A percentile compares a stretch with the other conserved stretches of the same genome.
These are phyloP conservation scores for Kodamaea ohmeri DNA, from an alignment of 1,139 yeast species.

Conservation along the genomic window DNA sequence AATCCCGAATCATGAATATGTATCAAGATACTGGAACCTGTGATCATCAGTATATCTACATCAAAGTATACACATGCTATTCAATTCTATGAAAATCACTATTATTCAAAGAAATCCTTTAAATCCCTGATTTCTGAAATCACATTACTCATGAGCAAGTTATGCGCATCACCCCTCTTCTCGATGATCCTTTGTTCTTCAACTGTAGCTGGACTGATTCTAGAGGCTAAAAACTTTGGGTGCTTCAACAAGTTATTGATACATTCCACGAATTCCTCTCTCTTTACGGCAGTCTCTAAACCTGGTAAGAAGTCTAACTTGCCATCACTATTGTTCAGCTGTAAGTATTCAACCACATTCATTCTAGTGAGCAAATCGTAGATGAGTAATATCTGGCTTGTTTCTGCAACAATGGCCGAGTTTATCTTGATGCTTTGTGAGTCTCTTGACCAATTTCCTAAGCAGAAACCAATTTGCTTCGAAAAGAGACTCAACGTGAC, in stretches of 20 bases:
- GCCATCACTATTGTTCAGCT: slow-evolving; percentile 16
- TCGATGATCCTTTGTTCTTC: slow-evolving; percentile 62
- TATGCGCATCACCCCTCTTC: slow-evolving; percentile 39
- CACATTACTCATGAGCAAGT: slow-evolving; percentile 45
- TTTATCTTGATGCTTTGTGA: slow-evolving; percentile 55
- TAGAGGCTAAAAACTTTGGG: slow-evolving; percentile 75
- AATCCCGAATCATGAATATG: too few species aligned
- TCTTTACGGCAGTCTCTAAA: slow-evolving; percentile 54
- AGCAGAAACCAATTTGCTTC: slow-evolving; percentile 61
- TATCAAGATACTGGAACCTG: background rate
- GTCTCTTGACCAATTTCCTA: slow-evolving; percentile 69
- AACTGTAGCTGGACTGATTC: slow-evolving; percentile 58
- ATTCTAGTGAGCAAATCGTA: slow-evolving; percentile 55
- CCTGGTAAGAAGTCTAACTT: slow-evolving; percentile 53
- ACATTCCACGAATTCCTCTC: slow-evolving; percentile 55
- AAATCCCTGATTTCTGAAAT: slow-evolving; percentile 56
- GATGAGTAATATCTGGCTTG: slow-evolving; percentile 70
- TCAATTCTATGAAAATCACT: too few species aligned
- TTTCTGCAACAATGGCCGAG: slow-evolving; percentile 68
- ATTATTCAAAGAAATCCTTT: slow-evolving; percentile 36
- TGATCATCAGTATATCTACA: too few species aligned
- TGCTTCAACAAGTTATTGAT: slow-evolving; percentile 75
- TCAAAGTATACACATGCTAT: too few species aligned
- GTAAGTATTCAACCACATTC: slow-evolving; percentile 45
- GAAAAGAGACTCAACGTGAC: slow-evolving; percentile 62